Conservation (phyloP, 176 grass and related monocot species). For the Juncus effusus region DNA sequence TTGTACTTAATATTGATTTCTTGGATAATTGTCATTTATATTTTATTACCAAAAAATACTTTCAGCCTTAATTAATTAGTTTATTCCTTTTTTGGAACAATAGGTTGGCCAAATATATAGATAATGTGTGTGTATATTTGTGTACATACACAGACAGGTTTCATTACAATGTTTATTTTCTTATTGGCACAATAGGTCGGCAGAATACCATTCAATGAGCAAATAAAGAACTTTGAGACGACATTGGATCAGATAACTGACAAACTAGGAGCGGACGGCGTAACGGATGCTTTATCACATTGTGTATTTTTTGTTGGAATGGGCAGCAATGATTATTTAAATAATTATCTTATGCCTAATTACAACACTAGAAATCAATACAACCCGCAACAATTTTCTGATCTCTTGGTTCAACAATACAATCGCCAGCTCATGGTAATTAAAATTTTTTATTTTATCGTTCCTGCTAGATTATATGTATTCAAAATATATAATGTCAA, state of each 20-base stretch:
- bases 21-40: too few species aligned
- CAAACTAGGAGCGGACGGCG: conserved; percentile 27
- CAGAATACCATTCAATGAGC: conserved; percentile 71
- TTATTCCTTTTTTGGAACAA: too few species aligned
- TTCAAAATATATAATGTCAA: too few species aligned
- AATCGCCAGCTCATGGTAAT: conserved; percentile 58
- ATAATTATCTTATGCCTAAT: conserved; percentile 97
- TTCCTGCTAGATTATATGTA: too few species aligned
- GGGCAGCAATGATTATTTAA: conserved; percentile 97
- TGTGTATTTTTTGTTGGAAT: conserved; percentile 90
- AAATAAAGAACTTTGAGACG: conserved; percentile 95
- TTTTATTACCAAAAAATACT: too few species aligned
- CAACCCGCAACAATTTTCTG: conserved; percentile 71
- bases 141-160: too few species aligned
- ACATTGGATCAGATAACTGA: conserved; percentile 47
- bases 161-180: too few species aligned
- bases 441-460: not conserved
- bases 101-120: too few species aligned
- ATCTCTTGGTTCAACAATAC: conserved; percentile 73
- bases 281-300: conserved; percentile 36
- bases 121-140: too few species aligned
- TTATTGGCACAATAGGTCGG: conserved; percentile 31
- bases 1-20: too few species aligned
- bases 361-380: conserved; percentile 86
- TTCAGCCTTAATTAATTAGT: too few species aligned